Evolutionary conservation across 805 yeast genomes (phyloP), one percentile per base, ranked within the genome.

Genomic region (Nematodospora valgi): DNA sequence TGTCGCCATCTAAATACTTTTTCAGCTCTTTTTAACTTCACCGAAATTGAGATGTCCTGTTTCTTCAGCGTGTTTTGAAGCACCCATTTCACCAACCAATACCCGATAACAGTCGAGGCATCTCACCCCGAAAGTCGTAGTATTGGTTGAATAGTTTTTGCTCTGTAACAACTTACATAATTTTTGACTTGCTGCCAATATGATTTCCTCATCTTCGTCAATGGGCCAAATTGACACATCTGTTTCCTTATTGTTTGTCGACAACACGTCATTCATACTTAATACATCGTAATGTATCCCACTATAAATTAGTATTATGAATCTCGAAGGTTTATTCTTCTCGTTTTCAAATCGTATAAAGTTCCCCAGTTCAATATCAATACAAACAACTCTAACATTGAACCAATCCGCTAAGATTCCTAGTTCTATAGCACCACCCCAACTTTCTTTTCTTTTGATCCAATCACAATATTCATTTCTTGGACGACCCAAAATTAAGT

Each of bases 351-450:
- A 83, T 22, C 62, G 61, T 44, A 82, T 82, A 23, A 72, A 54
- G 17, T 76, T 63, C 5, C 76, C 75, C 39, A 76, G 77, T 45
- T 77, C 81, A 16, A 84, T 76, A 48, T 84, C 93, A 19, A 81
- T 52, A 8, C 86, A 77, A 35, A 70, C 62, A 27, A 84, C 77
- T 3, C 72, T 64, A 5, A 80, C 56, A 4, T 64, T 61, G 26
- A 80, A 64, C 41, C 69, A 65, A 22, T 68, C 63, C 2, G 85
- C 68, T 19, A 84, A 51, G 5, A 84, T 80, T 6, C 78, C 76
- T 30, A 83, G 57, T 51, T 84, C 94, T 31, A 84, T 82, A 2
- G 86, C 91, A 5, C 94, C 94, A 20, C 94, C 94, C 94, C 93
- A 84, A 12, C 82, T 70, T 23, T 69, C 76, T 13, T 69, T 70